Evolutionary conservation across 768 basidiomycete genomes (phyloP), one percentile per base, ranked within the genome.

Genomic region (Suillus subluteus): DNA sequence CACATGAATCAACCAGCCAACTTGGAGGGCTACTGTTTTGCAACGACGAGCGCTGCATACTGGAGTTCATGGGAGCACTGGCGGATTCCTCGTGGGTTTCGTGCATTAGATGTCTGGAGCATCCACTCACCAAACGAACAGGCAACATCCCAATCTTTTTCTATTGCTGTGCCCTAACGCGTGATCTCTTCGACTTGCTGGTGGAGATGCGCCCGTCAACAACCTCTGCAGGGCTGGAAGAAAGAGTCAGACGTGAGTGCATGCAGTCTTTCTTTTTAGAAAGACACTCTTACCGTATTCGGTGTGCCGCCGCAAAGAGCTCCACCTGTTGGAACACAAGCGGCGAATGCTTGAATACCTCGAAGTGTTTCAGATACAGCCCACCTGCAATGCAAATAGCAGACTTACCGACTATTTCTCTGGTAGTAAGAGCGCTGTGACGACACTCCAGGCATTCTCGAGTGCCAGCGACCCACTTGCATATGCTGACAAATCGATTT

Each of bases 121-220:
- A 32, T 32, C 32, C 32, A 32, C 32, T 32, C 32, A 32, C 32
- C 32, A 32, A 32, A 44, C 3, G 3, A 44, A 5, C 40, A 74
- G 73, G 37, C 4, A 66, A 46, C 8, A 63, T 74, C 6, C 73
- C 72, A 8, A 41, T 64, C 50, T 73, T 74, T 44, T 66, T 69
- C 55, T 59, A 72, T 50, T 58, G 62, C 1, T 73, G 71, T 46
- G 71, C 67, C 1, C 38, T 73, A 6, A 73, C 71, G 0, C 59
- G 66, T 7, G 71, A 75, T 2, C 72, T 77, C 3, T 74, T 68
- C 41, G 66, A 75, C 54, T 32, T 74, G 1, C 71, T 77, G 21
- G 59, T 73, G 23, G 73, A 75, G 67, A 7, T 77, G 4, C 52
- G 71, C 3, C 70, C 62, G 0, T 67, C 69, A 0, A 62, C 52